A percentile compares a stretch with the other conserved stretches of the same genome.
Evolutionary conservation across 805 yeast genomes (phyloP).

Genomic region (Sungouiella blattae): DNA sequence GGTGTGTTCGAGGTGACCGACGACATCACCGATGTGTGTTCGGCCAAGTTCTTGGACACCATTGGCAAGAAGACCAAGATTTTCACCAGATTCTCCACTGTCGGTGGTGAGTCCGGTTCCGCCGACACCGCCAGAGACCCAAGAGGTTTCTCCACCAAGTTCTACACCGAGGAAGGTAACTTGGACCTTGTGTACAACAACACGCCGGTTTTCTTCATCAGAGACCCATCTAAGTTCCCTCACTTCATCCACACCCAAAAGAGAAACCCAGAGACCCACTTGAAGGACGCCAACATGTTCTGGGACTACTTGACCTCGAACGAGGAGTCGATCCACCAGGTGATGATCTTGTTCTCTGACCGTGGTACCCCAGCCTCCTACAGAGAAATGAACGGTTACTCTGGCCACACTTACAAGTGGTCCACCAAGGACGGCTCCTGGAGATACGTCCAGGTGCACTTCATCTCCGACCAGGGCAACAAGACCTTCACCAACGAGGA

Average conservation of each 20-base stretch:
- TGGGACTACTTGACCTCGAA: conserved; percentile 80
- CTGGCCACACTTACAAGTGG: conserved; percentile 85
- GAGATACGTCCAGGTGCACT: conserved; percentile 76
- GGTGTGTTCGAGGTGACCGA: conserved; percentile 87
- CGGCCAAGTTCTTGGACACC: conserved; percentile 25
- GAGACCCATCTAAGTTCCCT: conserved; percentile 85
- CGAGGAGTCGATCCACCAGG: conserved; percentile 74
- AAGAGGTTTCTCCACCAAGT: conserved; percentile 77
- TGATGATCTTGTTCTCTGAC: conserved; percentile 68
- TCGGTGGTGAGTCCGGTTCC: conserved; percentile 81
- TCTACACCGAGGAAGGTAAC: conserved; percentile 82
- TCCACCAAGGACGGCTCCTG: conserved; percentile 70
- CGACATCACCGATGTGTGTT: conserved; percentile 26
- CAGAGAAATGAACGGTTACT: conserved; percentile 80
- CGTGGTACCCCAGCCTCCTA: conserved; percentile 77
- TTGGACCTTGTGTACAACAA: conserved; percentile 83
- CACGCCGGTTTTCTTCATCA: conserved; percentile 79
- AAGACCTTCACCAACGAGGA: conserved; percentile 57
- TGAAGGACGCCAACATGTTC: conserved; percentile 76
- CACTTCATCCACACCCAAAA: conserved; percentile 87
- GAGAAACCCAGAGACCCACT: conserved; percentile 75
- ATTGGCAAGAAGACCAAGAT: conserved; percentile 33
- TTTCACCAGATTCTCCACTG: conserved; percentile 77
- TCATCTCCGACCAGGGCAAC: conserved; percentile 61
- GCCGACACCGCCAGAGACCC: conserved; percentile 87